These are phyloP conservation scores for Pisolithus sp. DNA, from an alignment of 768 basidiomycete species.

Conservation along the genomic window DNA sequence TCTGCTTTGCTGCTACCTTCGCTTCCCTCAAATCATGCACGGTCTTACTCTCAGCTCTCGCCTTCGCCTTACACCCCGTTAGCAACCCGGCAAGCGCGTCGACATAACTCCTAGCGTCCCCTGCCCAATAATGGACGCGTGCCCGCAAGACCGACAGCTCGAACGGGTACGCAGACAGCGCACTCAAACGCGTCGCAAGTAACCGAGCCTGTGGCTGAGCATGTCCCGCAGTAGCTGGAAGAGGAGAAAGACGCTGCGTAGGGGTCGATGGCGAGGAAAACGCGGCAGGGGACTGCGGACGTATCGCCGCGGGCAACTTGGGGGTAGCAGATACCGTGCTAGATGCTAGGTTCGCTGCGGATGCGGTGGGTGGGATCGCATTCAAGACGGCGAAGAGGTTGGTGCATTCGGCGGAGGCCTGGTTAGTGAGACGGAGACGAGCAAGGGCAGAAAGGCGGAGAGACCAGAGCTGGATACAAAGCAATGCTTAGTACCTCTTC, in stretches of 20 bases:
- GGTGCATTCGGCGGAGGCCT: slow-evolving; percentile 77
- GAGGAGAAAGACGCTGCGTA: not conserved
- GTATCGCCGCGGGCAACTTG: not conserved
- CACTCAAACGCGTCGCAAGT: not conserved
- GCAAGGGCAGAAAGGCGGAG: slow-evolving; percentile 74
- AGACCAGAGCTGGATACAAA: slow-evolving; percentile 62
- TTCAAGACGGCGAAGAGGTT: slow-evolving; percentile 72
- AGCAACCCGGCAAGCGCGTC: slow-evolving; percentile 66
- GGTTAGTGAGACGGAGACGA: slow-evolving; percentile 78
- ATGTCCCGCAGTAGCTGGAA: not conserved
- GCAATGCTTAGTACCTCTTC: not conserved
- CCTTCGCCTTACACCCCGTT: slow-evolving; percentile 49
- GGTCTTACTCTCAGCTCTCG: slow-evolving; percentile 27
- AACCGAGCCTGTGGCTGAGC: not conserved
- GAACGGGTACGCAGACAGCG: slow-evolving; percentile 32
- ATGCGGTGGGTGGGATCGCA: slow-evolving; percentile 39
- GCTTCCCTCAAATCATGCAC: slow-evolving; percentile 10
- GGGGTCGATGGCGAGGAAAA: not conserved
- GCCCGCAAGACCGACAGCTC: slow-evolving; percentile 64
- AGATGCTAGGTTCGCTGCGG: not conserved
- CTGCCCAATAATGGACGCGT: slow-evolving; percentile 75
- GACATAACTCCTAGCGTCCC: slow-evolving; percentile 73
- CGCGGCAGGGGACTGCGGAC: not conserved
- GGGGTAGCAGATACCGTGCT: not conserved
- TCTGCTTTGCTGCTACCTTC: slow-evolving; percentile 1